Evolutionary conservation across 345 rosid species (phyloP).

Genomic region (Populus simonii): DNA sequence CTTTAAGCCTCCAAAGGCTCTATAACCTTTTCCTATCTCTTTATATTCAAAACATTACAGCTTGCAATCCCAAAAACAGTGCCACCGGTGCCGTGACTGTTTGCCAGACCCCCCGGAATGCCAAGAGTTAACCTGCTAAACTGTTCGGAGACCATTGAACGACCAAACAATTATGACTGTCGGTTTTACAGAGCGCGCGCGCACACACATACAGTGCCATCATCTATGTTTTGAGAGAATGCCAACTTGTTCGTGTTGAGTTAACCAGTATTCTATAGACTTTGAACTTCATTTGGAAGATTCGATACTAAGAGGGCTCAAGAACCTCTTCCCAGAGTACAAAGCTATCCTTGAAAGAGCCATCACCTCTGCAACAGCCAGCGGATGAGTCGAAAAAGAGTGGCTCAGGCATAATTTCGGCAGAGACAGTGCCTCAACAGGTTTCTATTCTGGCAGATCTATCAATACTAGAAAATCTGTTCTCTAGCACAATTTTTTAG

Average conservation of each 20-base stretch:
- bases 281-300: constrained; percentile 44
- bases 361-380: constrained; percentile 18
- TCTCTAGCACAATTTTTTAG: constrained; percentile 27
- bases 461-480: constrained; percentile 42
- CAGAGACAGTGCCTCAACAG: constrained; percentile 38
- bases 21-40: too few species aligned
- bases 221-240: background rate
- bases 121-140: constrained; percentile 71
- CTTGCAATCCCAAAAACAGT: constrained; percentile 36
- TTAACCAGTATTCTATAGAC: background rate
- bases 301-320: constrained; percentile 40
- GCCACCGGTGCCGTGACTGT: constrained; percentile 94
- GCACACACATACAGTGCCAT: background rate
- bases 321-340: constrained; percentile 45
- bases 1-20: too few species aligned
- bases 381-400: constrained; percentile 4
- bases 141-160: too few species aligned
- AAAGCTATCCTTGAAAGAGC: constrained; percentile 39
- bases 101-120: constrained; percentile 84
- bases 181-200: background rate
- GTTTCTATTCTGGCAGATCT: constrained; percentile 49
- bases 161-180: background rate
- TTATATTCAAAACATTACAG: too few species aligned
- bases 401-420: constrained; percentile 28
- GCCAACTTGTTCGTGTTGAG: background rate